Evolutionary conservation across 2,329 filamentous ascomycete genomes (phyloP).

Genomic region (Polychaeton citri): DNA sequence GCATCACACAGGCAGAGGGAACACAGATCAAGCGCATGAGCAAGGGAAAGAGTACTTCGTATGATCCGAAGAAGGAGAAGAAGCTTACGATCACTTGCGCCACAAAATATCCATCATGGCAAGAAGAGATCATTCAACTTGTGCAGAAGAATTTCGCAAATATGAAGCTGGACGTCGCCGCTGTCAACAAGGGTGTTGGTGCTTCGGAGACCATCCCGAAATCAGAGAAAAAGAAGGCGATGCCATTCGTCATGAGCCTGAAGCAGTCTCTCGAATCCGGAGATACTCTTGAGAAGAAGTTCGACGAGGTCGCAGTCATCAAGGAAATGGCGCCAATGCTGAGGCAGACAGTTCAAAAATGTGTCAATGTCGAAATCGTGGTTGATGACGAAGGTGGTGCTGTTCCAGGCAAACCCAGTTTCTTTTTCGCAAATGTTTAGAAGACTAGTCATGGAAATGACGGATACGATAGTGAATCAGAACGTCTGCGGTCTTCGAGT

Average conservation of each 20-base stretch:
- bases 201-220: constrained; percentile 51
- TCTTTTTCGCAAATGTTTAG: constrained; percentile 68
- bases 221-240: constrained; percentile 91
- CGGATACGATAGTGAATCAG: no score
- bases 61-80: constrained; percentile 86
- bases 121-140: constrained; percentile 76
- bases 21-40: constrained; percentile 75
- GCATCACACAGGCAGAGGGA: constrained; percentile 76
- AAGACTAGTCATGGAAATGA: not conserved
- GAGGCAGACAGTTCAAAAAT: constrained; percentile 58
- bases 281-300: constrained; percentile 64
- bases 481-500: not conserved
- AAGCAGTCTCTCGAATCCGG: constrained; percentile 65
- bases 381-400: constrained; percentile 58
- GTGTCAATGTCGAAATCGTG: constrained; percentile 54
- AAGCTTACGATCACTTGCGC: constrained; percentile 78
- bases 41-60: constrained; percentile 76
- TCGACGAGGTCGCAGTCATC: constrained; percentile 69
- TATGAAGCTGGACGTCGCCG: constrained; percentile 62
- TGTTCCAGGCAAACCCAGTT: constrained; percentile 69
- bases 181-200: constrained; percentile 43
- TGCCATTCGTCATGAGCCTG: constrained; percentile 84
- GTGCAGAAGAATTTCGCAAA: constrained; percentile 58
- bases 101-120: constrained; percentile 74
- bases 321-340: constrained; percentile 66